Base-by-base conservation (phyloP, 192 early-diverging fungal genomes). In the Entomortierella chlamydospora region DNA sequence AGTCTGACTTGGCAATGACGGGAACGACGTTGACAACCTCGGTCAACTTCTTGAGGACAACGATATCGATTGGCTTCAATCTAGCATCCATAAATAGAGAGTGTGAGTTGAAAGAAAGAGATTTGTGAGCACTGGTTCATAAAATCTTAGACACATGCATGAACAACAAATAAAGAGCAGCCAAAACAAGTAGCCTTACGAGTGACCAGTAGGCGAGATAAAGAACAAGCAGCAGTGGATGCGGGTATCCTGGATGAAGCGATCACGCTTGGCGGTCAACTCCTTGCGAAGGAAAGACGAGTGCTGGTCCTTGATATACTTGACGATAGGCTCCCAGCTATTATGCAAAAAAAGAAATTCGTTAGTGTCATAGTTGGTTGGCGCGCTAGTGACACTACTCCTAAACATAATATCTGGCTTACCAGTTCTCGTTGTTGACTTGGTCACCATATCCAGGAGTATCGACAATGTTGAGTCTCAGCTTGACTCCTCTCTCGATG, bases 301-400 rank as follows among this genome's bases (percentile, higher is more conserved):
- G 87, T 99, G 97, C 87, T 98, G 98, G 81, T 98, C 98, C 87
- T 97, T 96, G 81, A 99, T 98, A 88, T 97, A 96, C 86, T 97
- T 97, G 81, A 96, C 91, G 66, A 99, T 95, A n/a, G 95, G 96
- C 64, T 96, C 95, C 96, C 96, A 98, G 84, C 92, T 93, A 73
- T 25, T 57, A 55, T 26, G 12, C 17, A 42, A 17, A 20, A 37
- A 37, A 37, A 37, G 34, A 37, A 37, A 37, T n/a, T n/a, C n/a
- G 34, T 37, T 37, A 37, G 34, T 37, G 34, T 37, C 4, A 37
- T n/a, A n/a, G 10, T 4, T 10, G 10, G 5, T 37, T 37, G 34
- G 34, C 34, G 34, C 34, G 34, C 34, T 37, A 37, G 10, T 7
- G 34, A 37, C 34, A 37, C 5, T 7, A 37, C 10, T 37, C 10